Base-by-base conservation (phyloP, 176 grass and related monocot genomes). In the barley (Hordeum vulgare) region DNA sequence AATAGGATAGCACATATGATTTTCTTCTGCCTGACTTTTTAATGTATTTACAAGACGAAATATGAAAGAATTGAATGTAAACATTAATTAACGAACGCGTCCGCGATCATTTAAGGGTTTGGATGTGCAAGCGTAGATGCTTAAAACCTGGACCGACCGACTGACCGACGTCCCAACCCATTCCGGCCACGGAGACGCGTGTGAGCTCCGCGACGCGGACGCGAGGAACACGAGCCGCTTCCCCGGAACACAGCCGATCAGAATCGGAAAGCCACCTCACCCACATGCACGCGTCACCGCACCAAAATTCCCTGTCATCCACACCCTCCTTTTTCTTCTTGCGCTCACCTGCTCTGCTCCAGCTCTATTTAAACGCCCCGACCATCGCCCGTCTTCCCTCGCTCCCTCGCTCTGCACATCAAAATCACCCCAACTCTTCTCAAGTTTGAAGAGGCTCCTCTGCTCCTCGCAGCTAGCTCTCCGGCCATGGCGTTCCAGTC, bases 361-460 rank as follows among this genome's bases (percentile, higher is more conserved):
- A 34, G 6, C 70, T 78, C 80, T 90, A 86, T 85, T 87, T 90
- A 90, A 84, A 87, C 47, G 40, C 54, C 84, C 28, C 17, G 18
- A 1, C 7, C 3, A 12, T 4, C 11, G 79, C 85, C 68, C 11
- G 0, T 29, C 8, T 78, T 20, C 81, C 64, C 71, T 60, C 81
- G 57, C 61, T 70, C 18, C 6, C 11, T 49, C 15, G 0, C 34
- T 26, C 81, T 59, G 34, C 64, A 12, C 4, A 65, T 14, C 41
- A 11, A n/a, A n/a, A 65, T 14, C 42, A 7, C 1, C 33, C 65
- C 2, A 13, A 14, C n/a, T 26, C 21, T n/a, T n/a, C n/a, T n/a
- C n/a, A n/a, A n/a, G n/a, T n/a, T n/a, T 11, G 29, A 44, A 47
- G 25, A 83, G 29, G 33, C 14, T 28, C 26, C 26, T 11, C 31